These are phyloP conservation scores for Pouteria campechiana DNA, from an alignment of 179 eudicot species.

Conservation along the genomic window DNA sequence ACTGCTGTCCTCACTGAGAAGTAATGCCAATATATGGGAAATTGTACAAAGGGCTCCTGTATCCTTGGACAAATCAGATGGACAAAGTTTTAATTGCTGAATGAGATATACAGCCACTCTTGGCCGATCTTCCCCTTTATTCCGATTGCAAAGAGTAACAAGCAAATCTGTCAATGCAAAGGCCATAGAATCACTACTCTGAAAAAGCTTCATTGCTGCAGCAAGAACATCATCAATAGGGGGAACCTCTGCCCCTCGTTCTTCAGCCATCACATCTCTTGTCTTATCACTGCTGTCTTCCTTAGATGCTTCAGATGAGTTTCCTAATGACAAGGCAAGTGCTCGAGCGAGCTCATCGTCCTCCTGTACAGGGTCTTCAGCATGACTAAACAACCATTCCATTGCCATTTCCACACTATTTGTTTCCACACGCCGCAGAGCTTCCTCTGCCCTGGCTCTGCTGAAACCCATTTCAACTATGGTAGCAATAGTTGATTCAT, in stretches of 20 bases:
- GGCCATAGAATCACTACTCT: constrained; percentile 66
- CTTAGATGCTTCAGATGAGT: constrained; percentile 75
- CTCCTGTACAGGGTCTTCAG: constrained; percentile 89
- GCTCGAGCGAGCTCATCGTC: constrained; percentile 96
- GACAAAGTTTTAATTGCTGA: constrained; percentile 67
- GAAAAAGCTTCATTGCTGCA: constrained; percentile 70
- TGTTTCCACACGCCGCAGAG: constrained; percentile 80
- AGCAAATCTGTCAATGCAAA: constrained; percentile 84
- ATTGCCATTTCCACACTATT: constrained; percentile 98
- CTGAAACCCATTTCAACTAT: constrained; percentile 98
- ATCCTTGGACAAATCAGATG: constrained; percentile 52
- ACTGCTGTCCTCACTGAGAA: constrained; percentile 75
- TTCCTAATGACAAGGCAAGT: constrained; percentile 88
- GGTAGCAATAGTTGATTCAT: constrained; percentile 79
- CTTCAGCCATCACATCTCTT: constrained; percentile 46
- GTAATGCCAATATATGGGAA: constrained; percentile 79
- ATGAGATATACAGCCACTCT: constrained; percentile 71
- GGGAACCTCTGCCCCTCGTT: constrained; percentile 51
- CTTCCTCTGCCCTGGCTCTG: constrained; percentile 96
- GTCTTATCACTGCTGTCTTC: constrained; percentile 56
- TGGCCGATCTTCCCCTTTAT: constrained; percentile 87
- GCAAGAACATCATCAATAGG: constrained; percentile 90
- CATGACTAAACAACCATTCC: constrained; percentile 96
- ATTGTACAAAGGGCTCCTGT: constrained; percentile 57
- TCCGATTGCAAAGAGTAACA: constrained; percentile 72